Evolutionary conservation across 1,284 basidiomycete species (phyloP).

Genomic region (Apiotrichum gamsii): DNA sequence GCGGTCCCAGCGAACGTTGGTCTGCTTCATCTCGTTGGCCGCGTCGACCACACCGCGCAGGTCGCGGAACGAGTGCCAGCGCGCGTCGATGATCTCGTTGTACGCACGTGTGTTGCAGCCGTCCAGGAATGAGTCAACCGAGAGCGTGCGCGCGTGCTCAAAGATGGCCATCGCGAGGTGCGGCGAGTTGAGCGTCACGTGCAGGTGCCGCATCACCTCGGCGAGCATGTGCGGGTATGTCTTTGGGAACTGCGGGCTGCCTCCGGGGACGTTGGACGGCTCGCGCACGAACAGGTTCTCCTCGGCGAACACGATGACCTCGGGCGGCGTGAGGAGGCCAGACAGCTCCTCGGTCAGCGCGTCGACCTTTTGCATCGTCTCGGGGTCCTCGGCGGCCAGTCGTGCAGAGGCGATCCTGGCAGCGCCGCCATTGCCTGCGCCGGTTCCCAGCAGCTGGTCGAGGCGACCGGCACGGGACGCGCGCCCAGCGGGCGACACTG

Average conservation of each 20-base stretch:
- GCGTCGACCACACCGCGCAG: slow-evolving; percentile 63
- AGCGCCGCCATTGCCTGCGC: too few species aligned
- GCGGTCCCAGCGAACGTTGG: slow-evolving; percentile 62
- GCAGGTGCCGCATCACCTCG: slow-evolving; percentile 65
- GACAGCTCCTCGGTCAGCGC: slow-evolving; percentile 69
- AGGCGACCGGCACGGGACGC: too few species aligned
- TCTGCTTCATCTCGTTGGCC: slow-evolving; percentile 71
- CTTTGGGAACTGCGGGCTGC: slow-evolving; percentile 34
- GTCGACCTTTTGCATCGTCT: slow-evolving; percentile 52
- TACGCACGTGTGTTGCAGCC: slow-evolving; percentile 78
- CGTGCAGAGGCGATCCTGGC: background rate
- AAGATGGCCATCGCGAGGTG: slow-evolving; percentile 78
- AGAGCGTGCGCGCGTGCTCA: slow-evolving; percentile 64
- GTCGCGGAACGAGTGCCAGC: slow-evolving; percentile 75
- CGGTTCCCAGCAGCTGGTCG: background rate
- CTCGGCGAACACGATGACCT: slow-evolving; percentile 69
- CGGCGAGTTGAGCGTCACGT: slow-evolving; percentile 68
- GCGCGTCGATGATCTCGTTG: slow-evolving; percentile 72
- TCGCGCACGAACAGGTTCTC: slow-evolving; percentile 56
- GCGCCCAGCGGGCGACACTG: background rate
- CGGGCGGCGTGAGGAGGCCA: slow-evolving; percentile 60
- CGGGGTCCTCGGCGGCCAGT: slow-evolving; percentile 19
- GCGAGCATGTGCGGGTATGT: slow-evolving; percentile 70
- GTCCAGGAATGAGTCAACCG: slow-evolving; percentile 70
- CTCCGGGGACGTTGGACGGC: background rate